Evolutionary conservation across 129 eudicot genomes (phyloP).

Genomic region (Arctium lappa): DNA sequence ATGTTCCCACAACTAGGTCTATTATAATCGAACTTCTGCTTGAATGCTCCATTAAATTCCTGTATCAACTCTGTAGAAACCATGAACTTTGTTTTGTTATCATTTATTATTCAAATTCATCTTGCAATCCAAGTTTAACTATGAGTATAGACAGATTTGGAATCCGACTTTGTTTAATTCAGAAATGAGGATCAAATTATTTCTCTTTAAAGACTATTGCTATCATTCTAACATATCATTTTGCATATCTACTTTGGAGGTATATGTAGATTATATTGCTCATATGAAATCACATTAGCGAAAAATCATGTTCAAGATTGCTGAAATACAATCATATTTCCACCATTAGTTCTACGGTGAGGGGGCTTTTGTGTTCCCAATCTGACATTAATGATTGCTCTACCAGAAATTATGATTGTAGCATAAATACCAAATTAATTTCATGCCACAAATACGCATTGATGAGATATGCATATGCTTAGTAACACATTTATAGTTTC

Average conservation of each 20-base stretch:
- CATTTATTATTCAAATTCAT: neutral
- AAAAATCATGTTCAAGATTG: neutral
- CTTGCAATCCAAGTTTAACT: neutral
- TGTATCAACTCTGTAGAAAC: neutral
- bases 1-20: neutral
- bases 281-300: neutral
- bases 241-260: neutral
- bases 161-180: neutral
- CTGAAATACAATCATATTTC: neutral
- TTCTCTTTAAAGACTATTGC: neutral
- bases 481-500: neutral
- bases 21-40: neutral
- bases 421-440: neutral
- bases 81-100: neutral
- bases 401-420: neutral
- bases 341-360: neutral
- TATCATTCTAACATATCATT: neutral
- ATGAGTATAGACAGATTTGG: neutral
- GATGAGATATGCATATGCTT: neutral
- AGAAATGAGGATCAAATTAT: neutral
- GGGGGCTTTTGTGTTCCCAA: neutral
- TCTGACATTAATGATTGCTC: neutral
- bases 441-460: neutral
- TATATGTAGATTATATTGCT: neutral
- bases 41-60: neutral